These are phyloP conservation scores for Aspergillus fijiensis DNA, from an alignment of 2,329 filamentous ascomycete species.

Conservation along the genomic window DNA sequence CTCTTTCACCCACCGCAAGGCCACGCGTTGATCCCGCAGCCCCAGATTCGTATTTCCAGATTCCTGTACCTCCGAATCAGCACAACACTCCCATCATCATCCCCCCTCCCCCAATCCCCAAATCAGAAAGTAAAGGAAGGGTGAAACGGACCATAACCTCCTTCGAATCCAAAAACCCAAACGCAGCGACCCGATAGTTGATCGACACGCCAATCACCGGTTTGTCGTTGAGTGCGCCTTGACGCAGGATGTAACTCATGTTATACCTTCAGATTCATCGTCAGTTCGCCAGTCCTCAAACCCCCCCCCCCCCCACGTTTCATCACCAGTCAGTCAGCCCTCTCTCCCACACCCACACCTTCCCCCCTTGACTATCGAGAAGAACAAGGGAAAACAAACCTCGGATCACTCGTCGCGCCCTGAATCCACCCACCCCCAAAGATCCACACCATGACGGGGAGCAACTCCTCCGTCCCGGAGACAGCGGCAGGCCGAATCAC, in stretches of 20 bases:
- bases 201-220: constrained; percentile 34
- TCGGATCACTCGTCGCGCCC: constrained; percentile 32
- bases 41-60: constrained; percentile 32
- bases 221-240: constrained; percentile 28
- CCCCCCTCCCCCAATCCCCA: background rate
- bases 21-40: constrained; percentile 35
- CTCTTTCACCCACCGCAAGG: constrained; percentile 38
- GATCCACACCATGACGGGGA: constrained; percentile 35
- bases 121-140: background rate
- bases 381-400: constrained; percentile 16
- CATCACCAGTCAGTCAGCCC: background rate
- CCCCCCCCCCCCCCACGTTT: no score
- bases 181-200: constrained; percentile 32
- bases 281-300: background rate
- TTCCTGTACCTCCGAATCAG: constrained; percentile 12
- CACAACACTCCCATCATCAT: background rate
- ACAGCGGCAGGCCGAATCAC: constrained; percentile 21
- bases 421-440: constrained; percentile 34
- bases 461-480: constrained; percentile 1
- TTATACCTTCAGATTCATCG: constrained; percentile 23
- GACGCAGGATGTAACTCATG: constrained; percentile 33
- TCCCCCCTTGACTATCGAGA: no score
- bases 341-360: no score
- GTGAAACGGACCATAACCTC: constrained; percentile 26
- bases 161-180: constrained; percentile 34